phyloP scores from a whole-genome alignment of 1,284 basidiomycete species.

The Ustilago bromivora region DNA sequence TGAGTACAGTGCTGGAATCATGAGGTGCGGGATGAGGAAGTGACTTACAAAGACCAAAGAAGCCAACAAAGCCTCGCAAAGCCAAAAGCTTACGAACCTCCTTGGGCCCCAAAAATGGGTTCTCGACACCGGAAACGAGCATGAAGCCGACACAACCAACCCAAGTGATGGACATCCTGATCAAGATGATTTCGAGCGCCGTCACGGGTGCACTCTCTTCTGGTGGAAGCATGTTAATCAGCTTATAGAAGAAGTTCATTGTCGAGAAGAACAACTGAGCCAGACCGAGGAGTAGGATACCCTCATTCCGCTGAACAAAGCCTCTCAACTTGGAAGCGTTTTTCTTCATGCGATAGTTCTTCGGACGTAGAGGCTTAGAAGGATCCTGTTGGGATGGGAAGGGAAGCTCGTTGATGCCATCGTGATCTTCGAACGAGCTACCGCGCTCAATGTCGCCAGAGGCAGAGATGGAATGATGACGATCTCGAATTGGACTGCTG shows the following conservation, averaged over 20 bases:
- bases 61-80: constrained; percentile 78
- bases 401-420: constrained; percentile 28
- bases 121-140: constrained; percentile 73
- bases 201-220: constrained; percentile 35
- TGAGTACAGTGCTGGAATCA: not conserved
- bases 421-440: constrained; percentile 14
- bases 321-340: constrained; percentile 22
- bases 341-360: constrained; percentile 33
- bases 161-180: constrained; percentile 73
- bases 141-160: constrained; percentile 65
- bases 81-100: constrained; percentile 76
- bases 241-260: constrained; percentile 77
- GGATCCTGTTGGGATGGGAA: constrained; percentile 51
- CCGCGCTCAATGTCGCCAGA: constrained; percentile 31
- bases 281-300: constrained; percentile 42
- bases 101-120: constrained; percentile 79
- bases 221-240: constrained; percentile 75
- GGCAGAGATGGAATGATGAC: not conserved
- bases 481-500: constrained; percentile 1
- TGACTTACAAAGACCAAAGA: constrained; percentile 47
- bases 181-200: constrained; percentile 71
- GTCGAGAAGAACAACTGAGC: constrained; percentile 56
- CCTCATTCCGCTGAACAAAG: constrained; percentile 46
- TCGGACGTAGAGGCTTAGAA: constrained; percentile 42
- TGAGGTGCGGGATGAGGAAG: not conserved